Evolutionary conservation across 495 filamentous ascomycete genomes (phyloP), one percentile per base, ranked within the genome.

Genomic region (Lentithecium fluviatile): DNA sequence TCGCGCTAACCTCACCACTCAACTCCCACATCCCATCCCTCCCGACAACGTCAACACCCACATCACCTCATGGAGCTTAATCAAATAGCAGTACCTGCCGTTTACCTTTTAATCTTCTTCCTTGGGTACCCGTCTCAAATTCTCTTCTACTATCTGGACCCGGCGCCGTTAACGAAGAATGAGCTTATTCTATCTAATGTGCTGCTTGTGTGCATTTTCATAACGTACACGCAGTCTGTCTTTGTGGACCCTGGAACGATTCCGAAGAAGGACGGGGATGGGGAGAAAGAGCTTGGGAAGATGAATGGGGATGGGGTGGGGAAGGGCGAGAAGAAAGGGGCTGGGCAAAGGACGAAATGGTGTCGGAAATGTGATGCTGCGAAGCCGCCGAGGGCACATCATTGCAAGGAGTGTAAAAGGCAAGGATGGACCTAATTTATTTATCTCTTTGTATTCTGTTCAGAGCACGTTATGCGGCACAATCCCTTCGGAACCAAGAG

Each of bases 311-410:
- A 71, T 56, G 53, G 61, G 57, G 37, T 49, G 45, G 43, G 49
- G 26, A 15, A 19, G 36, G 53, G 45, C 24, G 49, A 25, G 15
- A 47, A 48, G 61, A 21, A 40, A 2, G 32, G 11, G 4, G 4
- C 13, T 25, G 26, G 11, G 32, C 19, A 24, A 49, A 5, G 15
- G 48, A 46, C 10, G 25, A 52, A 45, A 62, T 97, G 90, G 90
- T 98, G 94, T 73, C 85, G 84, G 68, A 96, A 89, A 74, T 98
- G 94, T 70, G 77, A 85, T 46, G 82, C 84, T 12, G 83, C 80
- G 17, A 97, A 97, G 66, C 90, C 95, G 10, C 88, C 88, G 6
- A 79, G 94, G 50, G 83, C 91, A 40, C 95, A 98, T 76, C 94
- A 98, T 77, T 98, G 94, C 78, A 88, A 87, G 64, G 84, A 81